Conservation (phyloP, 257 asterid genomes). For the Gentiana straminea region DNA sequence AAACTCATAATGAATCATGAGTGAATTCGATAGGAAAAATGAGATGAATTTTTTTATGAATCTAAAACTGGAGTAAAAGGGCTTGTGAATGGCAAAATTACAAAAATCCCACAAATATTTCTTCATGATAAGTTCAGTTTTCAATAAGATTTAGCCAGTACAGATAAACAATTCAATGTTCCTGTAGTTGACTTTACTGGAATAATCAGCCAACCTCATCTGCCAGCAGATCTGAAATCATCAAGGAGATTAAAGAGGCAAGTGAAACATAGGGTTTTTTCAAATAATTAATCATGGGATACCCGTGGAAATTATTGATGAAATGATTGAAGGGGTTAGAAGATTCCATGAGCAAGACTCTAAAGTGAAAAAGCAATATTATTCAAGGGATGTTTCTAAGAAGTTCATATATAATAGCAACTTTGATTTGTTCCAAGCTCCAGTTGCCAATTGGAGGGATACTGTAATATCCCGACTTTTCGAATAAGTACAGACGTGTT, state of each 20-base stretch:
- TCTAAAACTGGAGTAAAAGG: too few relatives aligned
- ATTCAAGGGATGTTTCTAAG: not conserved
- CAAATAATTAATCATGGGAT: conserved; percentile 28
- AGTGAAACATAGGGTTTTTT: conserved; percentile 9
- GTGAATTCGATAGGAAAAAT: too few relatives aligned
- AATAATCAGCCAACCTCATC: not conserved
- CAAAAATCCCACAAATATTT: too few relatives aligned
- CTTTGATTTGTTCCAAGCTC: conserved; percentile 18
- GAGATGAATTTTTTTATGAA: too few relatives aligned
- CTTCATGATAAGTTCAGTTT: too few relatives aligned
- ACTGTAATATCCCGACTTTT: not conserved
- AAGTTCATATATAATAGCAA: conserved; percentile 7
- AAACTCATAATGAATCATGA: too few relatives aligned
- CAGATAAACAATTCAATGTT: not conserved
- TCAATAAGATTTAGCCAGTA: too few relatives aligned
- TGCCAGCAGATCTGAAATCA: not conserved
- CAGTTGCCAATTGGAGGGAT: conserved; percentile 23
- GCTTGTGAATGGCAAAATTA: too few relatives aligned
- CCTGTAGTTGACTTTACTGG: not conserved
- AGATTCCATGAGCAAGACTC: conserved; percentile 16
- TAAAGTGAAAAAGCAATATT: conserved; percentile 3
- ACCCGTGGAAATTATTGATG: conserved; percentile 14
- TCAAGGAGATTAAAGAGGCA: conserved; percentile 2
- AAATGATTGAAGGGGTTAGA: conserved; percentile 17
- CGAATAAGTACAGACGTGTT: too few relatives aligned